phyloP scores from a whole-genome alignment of 2,329 filamentous ascomycete genomes.

The Seiridium cupressi region DNA sequence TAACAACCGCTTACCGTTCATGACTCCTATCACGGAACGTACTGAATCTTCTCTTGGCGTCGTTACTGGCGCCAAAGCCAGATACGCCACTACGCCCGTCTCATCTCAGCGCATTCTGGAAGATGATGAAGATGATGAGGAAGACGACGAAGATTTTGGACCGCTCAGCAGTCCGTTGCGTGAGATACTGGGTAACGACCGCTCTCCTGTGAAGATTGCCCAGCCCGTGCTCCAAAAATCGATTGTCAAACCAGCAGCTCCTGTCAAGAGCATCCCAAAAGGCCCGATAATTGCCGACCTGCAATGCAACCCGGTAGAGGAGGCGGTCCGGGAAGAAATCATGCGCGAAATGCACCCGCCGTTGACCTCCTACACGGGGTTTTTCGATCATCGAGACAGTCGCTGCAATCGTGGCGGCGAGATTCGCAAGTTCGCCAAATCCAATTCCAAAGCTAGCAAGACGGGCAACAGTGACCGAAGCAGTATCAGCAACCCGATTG shows the following conservation, averaged over 20 bases:
- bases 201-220: slow-evolving; percentile 45
- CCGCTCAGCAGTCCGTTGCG: slow-evolving; percentile 69
- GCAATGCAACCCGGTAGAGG: slow-evolving; percentile 88
- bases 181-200: slow-evolving; percentile 56
- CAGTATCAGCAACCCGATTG: slow-evolving; percentile 57
- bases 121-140: slow-evolving; percentile 25
- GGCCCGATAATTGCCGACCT: slow-evolving; percentile 76
- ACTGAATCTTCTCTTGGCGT: slow-evolving; percentile 84
- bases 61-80: slow-evolving; percentile 56
- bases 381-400: slow-evolving; percentile 67
- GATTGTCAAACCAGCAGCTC: slow-evolving; percentile 8
- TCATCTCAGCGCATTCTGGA: slow-evolving; percentile 15
- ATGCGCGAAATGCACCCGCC: slow-evolving; percentile 72
- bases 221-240: slow-evolving; percentile 48
- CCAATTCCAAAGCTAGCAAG: slow-evolving; percentile 55
- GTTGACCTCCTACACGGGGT: slow-evolving; percentile 73
- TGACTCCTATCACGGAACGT: slow-evolving; percentile 97
- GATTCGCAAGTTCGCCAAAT: slow-evolving; percentile 79
- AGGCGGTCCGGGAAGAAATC: slow-evolving; percentile 71
- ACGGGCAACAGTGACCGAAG: slow-evolving; percentile 60
- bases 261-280: slow-evolving; percentile 45
- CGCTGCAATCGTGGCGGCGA: slow-evolving; percentile 67
- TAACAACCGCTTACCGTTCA: slow-evolving; percentile 92
- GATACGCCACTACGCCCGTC: slow-evolving; percentile 50
- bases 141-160: slow-evolving; percentile 34